These are phyloP conservation scores for Citrullus colocynthis DNA, from an alignment of 306 rosid species.

Conservation along the genomic window DNA sequence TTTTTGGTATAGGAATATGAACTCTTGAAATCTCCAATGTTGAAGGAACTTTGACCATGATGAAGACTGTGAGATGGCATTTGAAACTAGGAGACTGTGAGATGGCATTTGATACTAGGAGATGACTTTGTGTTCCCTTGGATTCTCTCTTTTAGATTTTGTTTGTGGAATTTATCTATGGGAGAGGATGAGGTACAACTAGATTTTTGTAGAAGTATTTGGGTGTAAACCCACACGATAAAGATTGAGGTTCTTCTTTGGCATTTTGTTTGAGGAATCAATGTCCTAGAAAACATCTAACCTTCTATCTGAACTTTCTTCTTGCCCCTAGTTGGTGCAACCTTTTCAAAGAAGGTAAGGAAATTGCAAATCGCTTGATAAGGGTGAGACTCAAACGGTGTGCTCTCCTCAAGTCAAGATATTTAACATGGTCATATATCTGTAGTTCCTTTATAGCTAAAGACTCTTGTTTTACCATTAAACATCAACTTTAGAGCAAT, in stretches of 20 bases:
- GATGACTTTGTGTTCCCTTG: no score
- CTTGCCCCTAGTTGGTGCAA: background rate
- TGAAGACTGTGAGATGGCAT: no score
- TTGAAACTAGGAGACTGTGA: no score
- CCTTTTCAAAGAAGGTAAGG: background rate
- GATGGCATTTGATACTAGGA: no score
- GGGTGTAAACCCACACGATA: background rate
- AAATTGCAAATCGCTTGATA: background rate
- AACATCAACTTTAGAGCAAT: background rate
- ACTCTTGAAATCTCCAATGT: no score
- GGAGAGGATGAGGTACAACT: background rate
- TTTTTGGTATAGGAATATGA: no score
- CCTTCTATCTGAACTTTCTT: background rate
- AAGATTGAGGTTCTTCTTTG: background rate
- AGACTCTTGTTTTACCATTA: background rate
- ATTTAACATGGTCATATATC: background rate
- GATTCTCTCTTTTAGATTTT: no score
- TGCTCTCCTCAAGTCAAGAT: background rate
- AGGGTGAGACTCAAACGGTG: background rate
- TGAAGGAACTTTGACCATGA: no score
- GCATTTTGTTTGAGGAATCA: background rate
- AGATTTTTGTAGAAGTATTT: background rate
- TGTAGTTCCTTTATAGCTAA: background rate
- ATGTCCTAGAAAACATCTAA: background rate
- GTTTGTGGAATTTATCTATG: no score